These are phyloP conservation scores for Fomitopsis betulina DNA, from an alignment of 1,284 basidiomycete species.

Conservation along the genomic window DNA sequence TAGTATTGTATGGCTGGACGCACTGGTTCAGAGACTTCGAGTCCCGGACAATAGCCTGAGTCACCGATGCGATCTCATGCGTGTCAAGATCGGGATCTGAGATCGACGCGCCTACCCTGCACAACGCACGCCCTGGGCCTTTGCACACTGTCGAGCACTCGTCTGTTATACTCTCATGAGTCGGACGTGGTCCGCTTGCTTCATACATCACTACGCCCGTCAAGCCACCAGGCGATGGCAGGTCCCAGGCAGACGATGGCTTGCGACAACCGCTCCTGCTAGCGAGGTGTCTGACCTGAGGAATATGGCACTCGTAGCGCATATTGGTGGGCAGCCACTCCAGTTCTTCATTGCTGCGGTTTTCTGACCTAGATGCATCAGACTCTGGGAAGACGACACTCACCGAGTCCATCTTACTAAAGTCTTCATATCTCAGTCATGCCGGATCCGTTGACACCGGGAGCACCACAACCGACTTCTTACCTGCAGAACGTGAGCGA, in stretches of 20 bases:
- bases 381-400: conserved; percentile 91
- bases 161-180: not conserved
- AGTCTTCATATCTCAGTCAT: conserved; percentile 67
- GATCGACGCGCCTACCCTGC: too few relatives aligned
- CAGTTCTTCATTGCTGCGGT: not conserved
- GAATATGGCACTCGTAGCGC: conserved; percentile 81
- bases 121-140: too few relatives aligned
- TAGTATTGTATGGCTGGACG: not conserved
- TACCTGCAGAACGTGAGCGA: conserved; percentile 84
- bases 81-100: not conserved
- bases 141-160: not conserved
- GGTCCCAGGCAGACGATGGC: not conserved
- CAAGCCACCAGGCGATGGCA: not conserved
- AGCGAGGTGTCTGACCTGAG: conserved; percentile 39
- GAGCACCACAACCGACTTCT: conserved; percentile 87
- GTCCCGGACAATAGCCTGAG: not conserved
- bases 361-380: conserved; percentile 20
- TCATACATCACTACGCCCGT: not conserved
- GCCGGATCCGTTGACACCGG: conserved; percentile 86
- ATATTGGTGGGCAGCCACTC: conserved; percentile 56
- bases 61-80: not conserved
- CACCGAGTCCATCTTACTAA: conserved; percentile 82
- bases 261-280: conserved; percentile 36
- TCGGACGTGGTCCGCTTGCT: not conserved
- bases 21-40: too few relatives aligned